Base-by-base conservation (phyloP, 2,329 filamentous ascomycete species). In the Myriosclerotinia duriaeana region DNA sequence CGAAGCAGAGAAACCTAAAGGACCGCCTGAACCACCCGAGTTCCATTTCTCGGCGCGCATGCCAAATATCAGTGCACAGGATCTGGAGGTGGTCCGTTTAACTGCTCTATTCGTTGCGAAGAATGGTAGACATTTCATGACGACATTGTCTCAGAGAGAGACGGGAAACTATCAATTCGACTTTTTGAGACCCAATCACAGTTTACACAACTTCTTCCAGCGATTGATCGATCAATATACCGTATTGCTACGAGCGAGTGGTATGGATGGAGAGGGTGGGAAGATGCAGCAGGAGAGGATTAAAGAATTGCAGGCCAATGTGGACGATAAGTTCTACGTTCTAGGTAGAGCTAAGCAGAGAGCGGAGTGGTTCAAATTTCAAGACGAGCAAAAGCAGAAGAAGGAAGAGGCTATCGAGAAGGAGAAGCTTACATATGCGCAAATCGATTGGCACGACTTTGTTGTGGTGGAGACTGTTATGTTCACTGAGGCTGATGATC, bases 381-480 rank as follows among this genome's bases (percentile, higher is more conserved):
- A 95, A 74, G 91, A 95, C 72, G 82, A 88, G 65, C 91, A 97
- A 79, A 94, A 93, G 77, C 87, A 89, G 73, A 91, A 93, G 82
- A 93, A 93, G 76, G 93, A 96, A 74, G 92, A 96, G 74, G 88
- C 93, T 70, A 90, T 89, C 52, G 91, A 96, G 75, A 87, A 92
- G 74, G 91, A 97, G 77, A 88, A 89, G 74, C 80, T 84, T 30
- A 82, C 87, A 64, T 88, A 95, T 78, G 90, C 90, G 1, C 90
- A 95, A 73, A 95, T 99, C 70, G 95, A 99, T 78, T 99, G 95
- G 95, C 92, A 96, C 75, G 94, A 98, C 76, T 99, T 99, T 74
- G 89, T 94, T 44, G 90, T 99, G 26, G 93, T 97, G 54, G 95
- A 97, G 78, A 97, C 93, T 0, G 93, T 99, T 64, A 83, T 92